Base-by-base conservation (phyloP, 2,329 filamentous ascomycete genomes). In the Calonectria multiphialidica region DNA sequence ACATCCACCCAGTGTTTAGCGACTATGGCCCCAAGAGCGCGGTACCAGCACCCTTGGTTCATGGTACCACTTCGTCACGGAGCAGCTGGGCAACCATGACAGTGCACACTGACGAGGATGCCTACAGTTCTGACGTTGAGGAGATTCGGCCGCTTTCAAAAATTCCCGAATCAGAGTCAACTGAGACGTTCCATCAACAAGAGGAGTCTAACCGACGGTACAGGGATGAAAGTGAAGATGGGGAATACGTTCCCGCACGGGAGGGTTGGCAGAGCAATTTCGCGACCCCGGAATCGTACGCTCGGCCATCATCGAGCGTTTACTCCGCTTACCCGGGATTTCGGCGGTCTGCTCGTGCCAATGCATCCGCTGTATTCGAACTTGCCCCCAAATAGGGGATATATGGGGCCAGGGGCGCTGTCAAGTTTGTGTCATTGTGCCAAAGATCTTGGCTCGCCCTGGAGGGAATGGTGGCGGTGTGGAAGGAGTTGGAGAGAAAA, bases 1-100 rank as follows among this genome's bases (percentile, higher is more conserved):
- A 74, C n/a, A 57, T 75, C 30, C 75, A 78, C 16, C 73, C 75
- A n/a, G 72, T 68, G 9, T 63, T 79, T 12, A 72, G 75, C 30
- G 75, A 78, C 47, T 79, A 70, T 55, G 40, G 42, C 16, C 47
- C 68, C 10, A 23, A 49, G 18, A 75, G 59, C 35, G 37, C 55
- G 16, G 25, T 57, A 18, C 68, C 55, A 30, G 33, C 12, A 13
- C 28, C 68, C 35, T 35, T 61, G 23, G 35, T 47, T 16, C 15
- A 30, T 16, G 10, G 9, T 21, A 40, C 25, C 10, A 16, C 12
- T 8, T 35, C 30, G 10, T 40, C 33, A 16, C 40, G 13, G 15
- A 67, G 69, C 40, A 67, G 69, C 40, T 71, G 69, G 69, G 25
- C 9, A 18, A 71, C 64, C 0, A 57, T 71, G 21, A 64, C 40